Conservation (phyloP, 2,329 filamentous ascomycete species). For the Neonectria hederae region DNA sequence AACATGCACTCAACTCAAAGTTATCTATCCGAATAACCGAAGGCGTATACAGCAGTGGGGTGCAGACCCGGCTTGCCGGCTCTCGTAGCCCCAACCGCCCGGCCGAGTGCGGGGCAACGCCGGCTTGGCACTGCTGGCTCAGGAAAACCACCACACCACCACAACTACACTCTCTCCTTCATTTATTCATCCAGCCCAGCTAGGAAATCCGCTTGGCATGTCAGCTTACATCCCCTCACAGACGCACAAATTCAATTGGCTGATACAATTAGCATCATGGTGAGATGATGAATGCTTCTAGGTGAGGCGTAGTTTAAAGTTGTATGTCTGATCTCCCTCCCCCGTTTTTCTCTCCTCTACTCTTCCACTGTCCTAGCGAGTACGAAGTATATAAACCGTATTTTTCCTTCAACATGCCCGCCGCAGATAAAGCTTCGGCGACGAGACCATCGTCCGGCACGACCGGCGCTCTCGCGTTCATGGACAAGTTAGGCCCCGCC, state of each 20-base stretch:
- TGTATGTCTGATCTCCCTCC: neutral
- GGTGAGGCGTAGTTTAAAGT: neutral
- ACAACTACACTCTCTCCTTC: neutral
- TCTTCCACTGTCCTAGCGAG: neutral
- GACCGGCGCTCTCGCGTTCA: constrained; percentile 44
- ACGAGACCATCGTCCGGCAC: neutral
- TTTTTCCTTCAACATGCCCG: too few species aligned
- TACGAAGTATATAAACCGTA: neutral
- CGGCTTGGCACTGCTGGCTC: neutral
- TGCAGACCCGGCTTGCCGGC: neutral
- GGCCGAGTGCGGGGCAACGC: neutral
- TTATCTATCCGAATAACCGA: neutral
- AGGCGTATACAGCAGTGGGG: neutral
- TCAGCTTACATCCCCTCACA: neutral
- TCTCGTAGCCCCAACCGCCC: neutral
- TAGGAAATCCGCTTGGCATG: neutral
- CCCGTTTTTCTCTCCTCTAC: neutral
- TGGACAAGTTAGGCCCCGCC: constrained; percentile 50
- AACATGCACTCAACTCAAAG: neutral
- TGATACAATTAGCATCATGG: neutral
- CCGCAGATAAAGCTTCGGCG: constrained; percentile 23
- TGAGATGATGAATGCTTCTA: neutral
- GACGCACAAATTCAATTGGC: neutral
- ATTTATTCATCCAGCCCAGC: too few species aligned
- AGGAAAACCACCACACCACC: neutral